Percentiles rank a stretch among this genome's conserved stretches.
These are phyloP conservation scores for Jasminum sambac DNA, from an alignment of 257 asterid species.

Conservation along the genomic window DNA sequence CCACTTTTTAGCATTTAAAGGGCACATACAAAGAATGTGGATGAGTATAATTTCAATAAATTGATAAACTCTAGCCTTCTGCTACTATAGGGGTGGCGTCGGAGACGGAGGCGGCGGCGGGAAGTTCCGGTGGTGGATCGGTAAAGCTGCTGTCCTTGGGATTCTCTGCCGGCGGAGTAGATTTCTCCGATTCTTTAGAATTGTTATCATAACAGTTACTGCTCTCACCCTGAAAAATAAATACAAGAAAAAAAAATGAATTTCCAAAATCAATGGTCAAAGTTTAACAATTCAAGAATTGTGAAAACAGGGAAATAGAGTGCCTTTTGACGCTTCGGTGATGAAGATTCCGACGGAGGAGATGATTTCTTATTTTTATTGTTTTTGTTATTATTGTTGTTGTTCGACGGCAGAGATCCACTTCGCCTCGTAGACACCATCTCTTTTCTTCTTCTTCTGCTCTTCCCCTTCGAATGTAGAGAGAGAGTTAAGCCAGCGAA, in stretches of 20 bases:
- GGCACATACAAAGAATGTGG: not conserved
- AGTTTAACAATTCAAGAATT: slow-evolving; percentile 27
- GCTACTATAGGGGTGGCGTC: slow-evolving; percentile 27
- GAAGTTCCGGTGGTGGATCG: slow-evolving; percentile 42
- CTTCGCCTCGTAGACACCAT: slow-evolving; percentile 54
- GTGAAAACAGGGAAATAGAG: not conserved
- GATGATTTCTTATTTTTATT: slow-evolving; percentile 29
- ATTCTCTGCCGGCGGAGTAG: slow-evolving; percentile 34
- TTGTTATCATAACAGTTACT: slow-evolving; percentile 18
- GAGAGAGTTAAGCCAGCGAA: not conserved
- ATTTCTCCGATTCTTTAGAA: slow-evolving; percentile 32
- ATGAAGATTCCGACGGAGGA: slow-evolving; percentile 32
- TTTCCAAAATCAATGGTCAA: slow-evolving; percentile 23
- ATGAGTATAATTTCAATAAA: not conserved
- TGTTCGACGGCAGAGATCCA: slow-evolving; percentile 43
- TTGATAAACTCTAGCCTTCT: slow-evolving; percentile 23
- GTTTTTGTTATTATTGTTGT: slow-evolving; percentile 14
- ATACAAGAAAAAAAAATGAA: not conserved
- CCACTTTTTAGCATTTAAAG: not conserved
- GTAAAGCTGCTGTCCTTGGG: slow-evolving; percentile 34
- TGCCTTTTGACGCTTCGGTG: slow-evolving; percentile 40
- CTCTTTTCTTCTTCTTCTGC: slow-evolving; percentile 23
- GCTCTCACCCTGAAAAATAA: slow-evolving; percentile 27
- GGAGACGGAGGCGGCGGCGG: slow-evolving; percentile 18
- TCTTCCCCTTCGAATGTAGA: not conserved